Evolutionary conservation across 257 asterid genomes (phyloP).

Genomic region (Buddleja alternifolia): DNA sequence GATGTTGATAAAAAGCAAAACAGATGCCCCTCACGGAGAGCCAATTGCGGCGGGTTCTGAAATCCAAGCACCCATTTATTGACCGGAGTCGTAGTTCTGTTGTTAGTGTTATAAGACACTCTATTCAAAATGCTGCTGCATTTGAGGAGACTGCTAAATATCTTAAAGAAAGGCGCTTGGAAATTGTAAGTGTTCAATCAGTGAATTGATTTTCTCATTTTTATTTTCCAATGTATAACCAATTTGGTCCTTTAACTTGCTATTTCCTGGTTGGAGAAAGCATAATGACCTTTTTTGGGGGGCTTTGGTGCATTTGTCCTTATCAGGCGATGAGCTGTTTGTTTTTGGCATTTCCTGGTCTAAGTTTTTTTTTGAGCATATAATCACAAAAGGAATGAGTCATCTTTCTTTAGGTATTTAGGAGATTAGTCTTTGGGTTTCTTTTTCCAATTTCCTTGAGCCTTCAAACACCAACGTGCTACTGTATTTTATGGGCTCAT

Average conservation of each 20-base stretch:
- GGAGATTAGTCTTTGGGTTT: constrained; percentile 4
- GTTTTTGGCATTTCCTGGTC: not conserved
- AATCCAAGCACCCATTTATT: constrained; percentile 75
- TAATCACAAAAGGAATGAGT: not conserved
- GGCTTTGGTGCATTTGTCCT: not conserved
- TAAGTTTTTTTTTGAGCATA: constrained; percentile 5
- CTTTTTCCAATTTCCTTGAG: not conserved
- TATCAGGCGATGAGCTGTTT: not conserved
- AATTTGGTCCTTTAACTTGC: not conserved
- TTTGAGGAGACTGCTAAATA: constrained; percentile 71
- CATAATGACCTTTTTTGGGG: not conserved
- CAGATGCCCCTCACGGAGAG: constrained; percentile 79
- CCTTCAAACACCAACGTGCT: not conserved
- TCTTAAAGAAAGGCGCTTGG: constrained; percentile 61
- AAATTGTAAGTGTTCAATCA: constrained; percentile 51
- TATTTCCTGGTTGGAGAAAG: constrained; percentile 17
- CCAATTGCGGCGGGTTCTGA: constrained; percentile 66
- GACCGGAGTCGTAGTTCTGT: constrained; percentile 82
- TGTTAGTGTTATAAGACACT: constrained; percentile 73
- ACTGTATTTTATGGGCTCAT: not conserved
- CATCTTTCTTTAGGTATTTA: constrained; percentile 1
- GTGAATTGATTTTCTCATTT: constrained; percentile 1
- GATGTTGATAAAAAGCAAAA: constrained; percentile 66
- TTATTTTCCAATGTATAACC: constrained; percentile 14
- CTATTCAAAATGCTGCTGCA: constrained; percentile 73